A percentile compares a stretch with the other conserved stretches of the same genome.
phyloP scores from a whole-genome alignment of 2,329 filamentous ascomycete species.

The Trichocomaceae sp. region DNA sequence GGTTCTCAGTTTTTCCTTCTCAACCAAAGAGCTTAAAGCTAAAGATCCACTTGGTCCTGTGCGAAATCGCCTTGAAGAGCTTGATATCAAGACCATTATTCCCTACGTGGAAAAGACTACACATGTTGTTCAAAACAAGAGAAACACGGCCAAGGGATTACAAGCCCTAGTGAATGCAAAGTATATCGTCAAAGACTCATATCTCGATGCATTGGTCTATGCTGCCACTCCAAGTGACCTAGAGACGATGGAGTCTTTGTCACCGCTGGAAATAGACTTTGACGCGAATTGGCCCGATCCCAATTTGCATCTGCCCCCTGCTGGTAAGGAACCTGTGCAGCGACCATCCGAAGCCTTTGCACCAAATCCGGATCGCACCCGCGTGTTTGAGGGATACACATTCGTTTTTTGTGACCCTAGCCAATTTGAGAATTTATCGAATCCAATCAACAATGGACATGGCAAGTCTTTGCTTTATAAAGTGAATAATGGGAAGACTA shows the following conservation, averaged over 20 bases:
- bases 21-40: constrained; percentile 60
- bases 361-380: constrained; percentile 59
- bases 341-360: constrained; percentile 63
- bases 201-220: constrained; percentile 63
- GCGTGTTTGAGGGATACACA: constrained; percentile 77
- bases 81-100: constrained; percentile 80
- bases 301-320: constrained; percentile 62
- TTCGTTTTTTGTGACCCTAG: constrained; percentile 76
- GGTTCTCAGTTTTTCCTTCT: constrained; percentile 74
- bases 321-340: constrained; percentile 66
- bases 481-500: constrained; percentile 57
- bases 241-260: constrained; percentile 46
- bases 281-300: constrained; percentile 71
- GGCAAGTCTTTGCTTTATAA: constrained; percentile 71
- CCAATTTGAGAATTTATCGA: constrained; percentile 70
- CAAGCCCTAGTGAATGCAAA: constrained; percentile 78
- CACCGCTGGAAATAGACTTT: constrained; percentile 71
- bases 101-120: constrained; percentile 72
- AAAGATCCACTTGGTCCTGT: constrained; percentile 57
- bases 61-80: constrained; percentile 62
- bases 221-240: constrained; percentile 49
- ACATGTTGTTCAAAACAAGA: constrained; percentile 80
- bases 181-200: constrained; percentile 67
- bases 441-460: constrained; percentile 67
- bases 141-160: constrained; percentile 81